These are phyloP conservation scores for Gymnopilus junonius DNA, from an alignment of 768 basidiomycete species.

Conservation along the genomic window DNA sequence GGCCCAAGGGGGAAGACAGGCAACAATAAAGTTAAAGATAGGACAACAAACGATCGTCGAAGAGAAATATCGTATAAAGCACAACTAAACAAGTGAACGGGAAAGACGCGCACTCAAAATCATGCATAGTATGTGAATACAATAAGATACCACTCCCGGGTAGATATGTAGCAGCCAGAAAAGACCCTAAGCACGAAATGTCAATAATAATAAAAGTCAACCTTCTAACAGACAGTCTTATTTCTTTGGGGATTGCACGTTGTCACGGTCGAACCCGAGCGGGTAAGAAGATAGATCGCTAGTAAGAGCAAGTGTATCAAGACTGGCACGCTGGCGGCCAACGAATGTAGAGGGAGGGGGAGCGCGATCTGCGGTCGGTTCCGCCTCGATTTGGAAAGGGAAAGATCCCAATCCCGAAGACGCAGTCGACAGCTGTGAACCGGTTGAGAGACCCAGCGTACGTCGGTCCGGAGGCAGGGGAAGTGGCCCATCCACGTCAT, in stretches of 20 bases:
- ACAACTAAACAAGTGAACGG: background rate
- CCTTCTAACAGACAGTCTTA: background rate
- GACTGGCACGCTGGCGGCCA: conserved; percentile 73
- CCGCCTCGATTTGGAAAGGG: conserved; percentile 85
- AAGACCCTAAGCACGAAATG: background rate
- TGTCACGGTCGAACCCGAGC: conserved; percentile 68
- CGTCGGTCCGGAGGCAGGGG: conserved; percentile 64
- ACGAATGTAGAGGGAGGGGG: conserved; percentile 36
- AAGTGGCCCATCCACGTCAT: conserved; percentile 33
- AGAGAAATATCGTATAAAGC: background rate
- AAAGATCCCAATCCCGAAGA: conserved; percentile 85
- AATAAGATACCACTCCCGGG: conserved; percentile 5
- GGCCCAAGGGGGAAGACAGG: background rate
- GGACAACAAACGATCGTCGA: background rate
- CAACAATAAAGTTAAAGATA: conserved; percentile 1
- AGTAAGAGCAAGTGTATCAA: conserved; percentile 85
- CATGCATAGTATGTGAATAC: background rate
- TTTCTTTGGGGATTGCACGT: conserved; percentile 33
- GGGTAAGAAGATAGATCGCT: conserved; percentile 86
- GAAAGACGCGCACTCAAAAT: background rate
- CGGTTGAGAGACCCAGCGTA: conserved; percentile 73
- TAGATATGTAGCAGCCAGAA: conserved; percentile 1
- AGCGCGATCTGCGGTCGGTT: conserved; percentile 40
- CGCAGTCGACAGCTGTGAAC: conserved; percentile 75
- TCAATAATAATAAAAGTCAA: background rate